Percentiles rank a stretch among this genome's conserved stretches.
Conservation (phyloP, 2,329 filamentous ascomycete species). For the Ampelomyces quisqualis region DNA sequence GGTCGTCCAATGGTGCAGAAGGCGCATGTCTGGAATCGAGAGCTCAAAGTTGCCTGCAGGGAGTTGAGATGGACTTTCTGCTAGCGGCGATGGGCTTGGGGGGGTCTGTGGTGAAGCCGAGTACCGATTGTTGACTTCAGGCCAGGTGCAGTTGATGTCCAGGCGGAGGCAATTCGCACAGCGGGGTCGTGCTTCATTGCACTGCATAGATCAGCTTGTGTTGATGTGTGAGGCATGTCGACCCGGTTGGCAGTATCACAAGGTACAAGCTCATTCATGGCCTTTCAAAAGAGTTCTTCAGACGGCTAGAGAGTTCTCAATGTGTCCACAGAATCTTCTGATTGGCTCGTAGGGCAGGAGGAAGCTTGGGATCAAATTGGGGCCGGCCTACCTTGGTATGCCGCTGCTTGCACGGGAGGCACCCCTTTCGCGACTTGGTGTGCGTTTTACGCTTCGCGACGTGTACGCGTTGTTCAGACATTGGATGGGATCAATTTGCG, state of each 20-base stretch:
- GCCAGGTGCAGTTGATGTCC: slow-evolving; percentile 36
- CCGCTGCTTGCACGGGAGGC: slow-evolving; percentile 35
- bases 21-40: slow-evolving; percentile 28
- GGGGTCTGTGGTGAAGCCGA: slow-evolving; percentile 21
- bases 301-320: no score
- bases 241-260: no score
- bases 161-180: slow-evolving; percentile 35
- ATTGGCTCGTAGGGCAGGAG: slow-evolving; percentile 8
- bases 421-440: slow-evolving; percentile 36
- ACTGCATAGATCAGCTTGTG: slow-evolving; percentile 23
- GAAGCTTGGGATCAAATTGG: neutral
- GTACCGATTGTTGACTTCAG: slow-evolving; percentile 18
- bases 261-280: no score
- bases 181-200: slow-evolving; percentile 33
- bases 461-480: slow-evolving; percentile 26
- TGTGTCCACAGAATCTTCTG: no score
- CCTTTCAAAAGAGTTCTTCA: no score
- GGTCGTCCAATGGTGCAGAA: slow-evolving; percentile 35
- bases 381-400: slow-evolving; percentile 31
- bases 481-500: neutral
- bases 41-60: slow-evolving; percentile 19
- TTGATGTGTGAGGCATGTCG: no score
- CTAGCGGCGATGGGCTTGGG: slow-evolving; percentile 12
- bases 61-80: slow-evolving; percentile 6
- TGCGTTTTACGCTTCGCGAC: slow-evolving; percentile 35